phyloP scores from a whole-genome alignment of 805 yeast species.

The Lachancea kluyveri region DNA sequence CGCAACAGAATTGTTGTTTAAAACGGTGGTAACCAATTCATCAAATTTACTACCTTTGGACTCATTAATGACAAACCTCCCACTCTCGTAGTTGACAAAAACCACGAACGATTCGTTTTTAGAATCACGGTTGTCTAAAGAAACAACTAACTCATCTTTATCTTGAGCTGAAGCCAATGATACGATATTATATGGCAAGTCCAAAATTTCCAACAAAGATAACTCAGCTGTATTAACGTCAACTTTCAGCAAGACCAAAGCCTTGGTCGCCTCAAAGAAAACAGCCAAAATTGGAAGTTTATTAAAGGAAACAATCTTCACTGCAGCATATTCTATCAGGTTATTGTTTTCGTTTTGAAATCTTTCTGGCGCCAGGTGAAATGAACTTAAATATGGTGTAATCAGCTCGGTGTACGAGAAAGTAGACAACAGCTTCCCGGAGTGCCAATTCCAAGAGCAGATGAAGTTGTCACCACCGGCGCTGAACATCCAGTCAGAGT shows the following conservation, averaged over 20 bases:
- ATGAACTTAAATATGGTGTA: constrained; percentile 42
- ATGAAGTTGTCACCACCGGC: constrained; percentile 89
- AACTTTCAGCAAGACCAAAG: constrained; percentile 31
- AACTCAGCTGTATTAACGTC: constrained; percentile 16
- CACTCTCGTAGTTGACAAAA: constrained; percentile 17
- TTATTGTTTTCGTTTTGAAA: constrained; percentile 48
- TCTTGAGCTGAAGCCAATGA: constrained; percentile 27
- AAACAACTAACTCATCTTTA: constrained; percentile 30
- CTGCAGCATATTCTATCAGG: constrained; percentile 47
- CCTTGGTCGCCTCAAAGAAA: constrained; percentile 46
- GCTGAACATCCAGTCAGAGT: constrained; percentile 50
- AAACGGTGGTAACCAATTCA: constrained; percentile 17
- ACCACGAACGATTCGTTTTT: constrained; percentile 14
- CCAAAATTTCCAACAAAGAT: constrained; percentile 24
- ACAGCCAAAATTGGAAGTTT: constrained; percentile 35
- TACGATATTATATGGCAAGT: constrained; percentile 27
- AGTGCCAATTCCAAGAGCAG: constrained; percentile 74
- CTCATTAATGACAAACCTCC: constrained; percentile 20
- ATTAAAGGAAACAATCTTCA: constrained; percentile 35
- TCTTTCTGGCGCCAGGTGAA: constrained; percentile 59
- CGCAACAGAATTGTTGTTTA: constrained; percentile 28
- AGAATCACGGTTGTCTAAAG: constrained; percentile 30
- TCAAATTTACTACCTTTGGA: constrained; percentile 16
- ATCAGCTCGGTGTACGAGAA: constrained; percentile 42
- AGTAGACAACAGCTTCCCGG: constrained; percentile 41